phyloP scores from a whole-genome alignment of 2,329 filamentous ascomycete genomes.

The Venturia pyrina region DNA sequence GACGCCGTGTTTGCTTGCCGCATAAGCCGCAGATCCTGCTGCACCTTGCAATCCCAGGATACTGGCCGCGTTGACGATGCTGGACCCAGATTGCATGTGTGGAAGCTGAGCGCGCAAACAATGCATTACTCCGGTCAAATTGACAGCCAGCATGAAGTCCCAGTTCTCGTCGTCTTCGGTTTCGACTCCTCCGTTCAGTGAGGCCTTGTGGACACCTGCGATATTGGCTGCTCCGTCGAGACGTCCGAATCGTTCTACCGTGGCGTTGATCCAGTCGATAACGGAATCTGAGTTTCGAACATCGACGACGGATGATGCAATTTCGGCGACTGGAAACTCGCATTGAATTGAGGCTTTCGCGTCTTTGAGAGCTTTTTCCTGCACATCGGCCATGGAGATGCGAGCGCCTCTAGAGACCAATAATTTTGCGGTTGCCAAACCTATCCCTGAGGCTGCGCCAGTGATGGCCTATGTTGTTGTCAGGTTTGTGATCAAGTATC shows the following conservation, averaged over 20 bases:
- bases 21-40: slow-evolving; percentile 26
- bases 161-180: slow-evolving; percentile 29
- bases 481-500: too few species aligned
- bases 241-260: slow-evolving; percentile 22
- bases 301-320: slow-evolving; percentile 21
- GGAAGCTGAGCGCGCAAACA: slow-evolving; percentile 29
- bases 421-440: slow-evolving; percentile 5
- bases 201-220: slow-evolving; percentile 27
- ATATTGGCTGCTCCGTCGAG: slow-evolving; percentile 26
- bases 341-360: background rate
- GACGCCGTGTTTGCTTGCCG: too few species aligned
- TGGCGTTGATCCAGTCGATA: slow-evolving; percentile 25
- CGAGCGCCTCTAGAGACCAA: slow-evolving; percentile 2
- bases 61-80: slow-evolving; percentile 38
- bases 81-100: slow-evolving; percentile 29
- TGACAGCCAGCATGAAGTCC: slow-evolving; percentile 29
- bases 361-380: background rate
- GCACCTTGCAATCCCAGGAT: slow-evolving; percentile 40
- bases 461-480: background rate
- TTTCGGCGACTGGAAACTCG: background rate
- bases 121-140: slow-evolving; percentile 29
- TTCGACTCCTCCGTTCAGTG: slow-evolving; percentile 21
- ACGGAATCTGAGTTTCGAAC: slow-evolving; percentile 25
- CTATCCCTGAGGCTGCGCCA: slow-evolving; percentile 7
- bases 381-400: slow-evolving; percentile 9